Base-by-base conservation (phyloP, 805 yeast species). In the Naumovozyma castellii region DNA sequence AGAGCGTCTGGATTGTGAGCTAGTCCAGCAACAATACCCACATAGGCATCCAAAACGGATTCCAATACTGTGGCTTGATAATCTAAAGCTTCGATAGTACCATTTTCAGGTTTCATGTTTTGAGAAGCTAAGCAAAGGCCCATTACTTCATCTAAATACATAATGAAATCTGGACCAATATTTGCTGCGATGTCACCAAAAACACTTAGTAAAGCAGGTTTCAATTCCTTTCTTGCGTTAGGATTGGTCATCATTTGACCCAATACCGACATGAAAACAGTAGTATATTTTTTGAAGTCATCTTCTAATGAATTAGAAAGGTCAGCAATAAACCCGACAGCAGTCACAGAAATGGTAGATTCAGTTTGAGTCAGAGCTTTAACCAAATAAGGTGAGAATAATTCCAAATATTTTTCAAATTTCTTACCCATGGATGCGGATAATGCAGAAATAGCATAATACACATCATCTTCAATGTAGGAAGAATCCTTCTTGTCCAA, bases 161-260 rank as follows among this genome's bases (percentile, higher is more conserved):
- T 85, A 48, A 72, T 72, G 63, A 90, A 92, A 40, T 72, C 76
- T 2, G 71, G 58, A 3, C 95, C 97, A 45, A 88, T 77, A 12
- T 92, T 79, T 1, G 95, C 75, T 3, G 97, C 97, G 54, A 92
- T 76, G 62, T 92, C 98, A 47, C 98, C 98, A 61, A 92, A 85
- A 54, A 95, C 86, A 10, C 97, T 84, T 49, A 92, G 67, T 20
- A 90, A 85, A 17, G 85, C 72, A 14, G 97, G 96, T 60, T 84
- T 80, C 49, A 90, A 71, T 46, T 86, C 95, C 43, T 84, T 75
- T 57, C 80, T 80, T 15, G 85, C 78, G 41, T 73, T 75, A 32
- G 73, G 70, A 51, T 75, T 75, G 43, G 81, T 76, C 46, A 92
- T 70, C 54, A 78, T 76, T 36, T 73, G 71, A 39, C 95, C 90